A percentile compares a stretch with the other conserved stretches of the same genome.
These are phyloP conservation scores for Fusarium citri DNA, from an alignment of 2,329 filamentous ascomycete genomes.

Conservation along the genomic window DNA sequence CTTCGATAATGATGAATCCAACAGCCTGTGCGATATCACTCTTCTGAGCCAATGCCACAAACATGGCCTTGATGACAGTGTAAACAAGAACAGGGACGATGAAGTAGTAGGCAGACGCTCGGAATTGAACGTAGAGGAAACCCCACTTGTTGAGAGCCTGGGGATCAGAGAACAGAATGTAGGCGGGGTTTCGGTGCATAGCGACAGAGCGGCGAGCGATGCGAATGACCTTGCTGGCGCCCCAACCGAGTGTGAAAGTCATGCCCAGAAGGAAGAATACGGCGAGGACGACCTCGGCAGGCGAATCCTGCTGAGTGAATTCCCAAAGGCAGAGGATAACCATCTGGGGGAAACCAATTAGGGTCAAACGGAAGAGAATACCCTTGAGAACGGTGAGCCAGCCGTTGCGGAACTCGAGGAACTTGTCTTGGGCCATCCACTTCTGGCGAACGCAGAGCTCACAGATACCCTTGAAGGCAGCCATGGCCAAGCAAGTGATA, in stretches of 20 bases:
- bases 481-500: constrained; percentile 77
- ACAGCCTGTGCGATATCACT: constrained; percentile 80
- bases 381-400: constrained; percentile 95
- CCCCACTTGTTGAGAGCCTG: constrained; percentile 96
- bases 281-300: constrained; percentile 86
- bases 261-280: constrained; percentile 90
- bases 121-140: constrained; percentile 96
- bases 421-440: constrained; percentile 86
- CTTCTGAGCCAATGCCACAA: constrained; percentile 83
- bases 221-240: constrained; percentile 87
- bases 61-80: constrained; percentile 87
- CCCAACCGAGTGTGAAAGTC: constrained; percentile 82
- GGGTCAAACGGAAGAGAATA: constrained; percentile 88
- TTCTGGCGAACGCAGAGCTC: constrained; percentile 79
- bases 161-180: constrained; percentile 97
- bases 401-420: constrained; percentile 92
- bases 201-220: constrained; percentile 88
- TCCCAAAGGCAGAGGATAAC: constrained; percentile 93
- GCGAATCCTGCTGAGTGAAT: constrained; percentile 85
- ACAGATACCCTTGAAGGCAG: constrained; percentile 82
- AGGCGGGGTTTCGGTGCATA: constrained; percentile 96
- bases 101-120: constrained; percentile 95
- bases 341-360: constrained; percentile 94
- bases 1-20: constrained; percentile 85
- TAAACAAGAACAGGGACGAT: constrained; percentile 84